These are phyloP conservation scores for Raphanus sativus DNA, from an alignment of 345 rosid species.

Conservation along the genomic window DNA sequence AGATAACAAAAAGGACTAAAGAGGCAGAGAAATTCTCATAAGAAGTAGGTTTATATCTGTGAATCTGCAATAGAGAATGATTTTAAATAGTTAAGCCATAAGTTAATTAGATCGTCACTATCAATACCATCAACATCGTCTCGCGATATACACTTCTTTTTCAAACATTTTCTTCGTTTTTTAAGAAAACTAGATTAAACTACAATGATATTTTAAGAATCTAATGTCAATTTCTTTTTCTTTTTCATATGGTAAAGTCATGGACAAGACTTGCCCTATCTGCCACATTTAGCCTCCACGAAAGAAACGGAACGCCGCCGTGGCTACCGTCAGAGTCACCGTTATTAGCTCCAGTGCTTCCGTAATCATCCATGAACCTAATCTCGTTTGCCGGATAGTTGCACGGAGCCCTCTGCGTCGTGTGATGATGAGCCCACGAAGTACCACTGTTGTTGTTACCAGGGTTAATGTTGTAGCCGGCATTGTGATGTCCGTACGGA, in stretches of 20 bases:
- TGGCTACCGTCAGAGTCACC: slow-evolving; percentile 44
- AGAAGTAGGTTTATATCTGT: background rate
- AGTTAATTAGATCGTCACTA: slow-evolving; percentile 41
- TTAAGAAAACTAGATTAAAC: slow-evolving; percentile 19
- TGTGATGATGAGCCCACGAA: slow-evolving; percentile 45
- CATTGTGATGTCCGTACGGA: slow-evolving; percentile 39
- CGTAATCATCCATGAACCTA: slow-evolving; percentile 60
- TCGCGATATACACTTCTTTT: slow-evolving; percentile 27
- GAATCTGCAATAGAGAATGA: background rate
- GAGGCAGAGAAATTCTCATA: background rate
- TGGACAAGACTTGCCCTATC: slow-evolving; percentile 88
- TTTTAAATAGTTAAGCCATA: slow-evolving; percentile 32
- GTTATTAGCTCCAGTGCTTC: slow-evolving; percentile 26
- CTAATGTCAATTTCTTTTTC: slow-evolving; percentile 16
- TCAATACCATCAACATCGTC: slow-evolving; percentile 38
- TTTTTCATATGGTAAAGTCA: slow-evolving; percentile 80
- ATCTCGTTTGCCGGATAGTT: slow-evolving; percentile 55
- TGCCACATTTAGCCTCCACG: slow-evolving; percentile 84
- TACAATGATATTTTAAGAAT: slow-evolving; percentile 23
- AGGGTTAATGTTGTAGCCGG: slow-evolving; percentile 16
- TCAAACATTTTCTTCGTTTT: slow-evolving; percentile 4
- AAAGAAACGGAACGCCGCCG: slow-evolving; percentile 68
- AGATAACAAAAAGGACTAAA: background rate
- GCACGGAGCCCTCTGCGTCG: slow-evolving; percentile 55
- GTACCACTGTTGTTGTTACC: slow-evolving; percentile 19